Conservation (phyloP, 129 eudicot species). For the Calendula officinalis region DNA sequence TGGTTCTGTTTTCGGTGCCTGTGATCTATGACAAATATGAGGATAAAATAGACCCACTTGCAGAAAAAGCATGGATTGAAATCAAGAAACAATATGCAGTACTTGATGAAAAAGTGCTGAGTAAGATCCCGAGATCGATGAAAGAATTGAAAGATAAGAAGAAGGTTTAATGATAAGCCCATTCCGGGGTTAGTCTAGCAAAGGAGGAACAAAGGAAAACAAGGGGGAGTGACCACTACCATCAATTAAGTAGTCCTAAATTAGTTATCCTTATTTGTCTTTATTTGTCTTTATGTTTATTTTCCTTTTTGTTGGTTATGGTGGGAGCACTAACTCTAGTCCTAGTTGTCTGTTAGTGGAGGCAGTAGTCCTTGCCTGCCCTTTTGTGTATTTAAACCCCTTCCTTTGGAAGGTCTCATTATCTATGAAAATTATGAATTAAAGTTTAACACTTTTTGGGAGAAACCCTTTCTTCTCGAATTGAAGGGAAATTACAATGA, state of each 20-base stretch:
- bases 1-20: conserved; percentile 75
- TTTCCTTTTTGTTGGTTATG: too few relatives aligned
- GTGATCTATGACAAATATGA: conserved; percentile 80
- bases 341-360: too few relatives aligned
- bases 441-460: conserved; percentile 69
- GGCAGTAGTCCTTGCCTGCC: too few relatives aligned
- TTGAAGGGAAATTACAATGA: too few relatives aligned
- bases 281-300: conserved; percentile 6
- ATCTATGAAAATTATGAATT: conserved; percentile 80
- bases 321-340: too few relatives aligned
- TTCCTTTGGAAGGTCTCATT: conserved; percentile 69
- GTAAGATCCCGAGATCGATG: conserved; percentile 82
- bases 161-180: conserved; percentile 28
- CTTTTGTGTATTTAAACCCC: too few relatives aligned
- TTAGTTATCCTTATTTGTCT: too few relatives aligned
- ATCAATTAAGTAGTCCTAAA: too few relatives aligned
- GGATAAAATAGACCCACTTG: conserved; percentile 73
- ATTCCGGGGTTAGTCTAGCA: too few relatives aligned
- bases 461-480: conserved; percentile 77
- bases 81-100: conserved; percentile 83
- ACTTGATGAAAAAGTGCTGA: conserved; percentile 74
- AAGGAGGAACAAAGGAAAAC: too few relatives aligned
- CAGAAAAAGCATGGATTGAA: conserved; percentile 79
- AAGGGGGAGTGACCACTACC: too few relatives aligned
- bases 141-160: conserved; percentile 68